Conservation (phyloP, 2,329 filamentous ascomycete genomes). For the Aspergillus awamori region DNA sequence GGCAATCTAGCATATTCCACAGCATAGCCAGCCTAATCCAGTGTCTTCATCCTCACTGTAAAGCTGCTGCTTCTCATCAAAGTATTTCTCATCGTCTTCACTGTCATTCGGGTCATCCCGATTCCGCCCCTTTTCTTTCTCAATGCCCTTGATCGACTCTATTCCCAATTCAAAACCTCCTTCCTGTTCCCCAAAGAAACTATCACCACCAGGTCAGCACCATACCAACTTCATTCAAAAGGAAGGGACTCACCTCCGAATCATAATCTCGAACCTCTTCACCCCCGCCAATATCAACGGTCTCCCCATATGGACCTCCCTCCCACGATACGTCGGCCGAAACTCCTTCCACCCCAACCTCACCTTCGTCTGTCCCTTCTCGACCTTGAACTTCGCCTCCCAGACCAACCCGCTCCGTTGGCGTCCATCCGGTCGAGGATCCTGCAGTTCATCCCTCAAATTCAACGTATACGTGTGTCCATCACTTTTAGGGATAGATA, state of each 20-base stretch:
- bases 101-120: not conserved
- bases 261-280: constrained; percentile 75
- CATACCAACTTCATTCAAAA: not conserved
- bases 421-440: constrained; percentile 60
- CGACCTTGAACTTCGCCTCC: constrained; percentile 67
- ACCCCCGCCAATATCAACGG: constrained; percentile 63
- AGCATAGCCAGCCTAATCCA: not conserved
- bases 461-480: constrained; percentile 72
- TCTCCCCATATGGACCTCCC: constrained; percentile 61
- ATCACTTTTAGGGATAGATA: constrained; percentile 57
- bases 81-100: not conserved
- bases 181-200: constrained; percentile 75
- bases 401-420: constrained; percentile 73
- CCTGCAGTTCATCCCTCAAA: constrained; percentile 69
- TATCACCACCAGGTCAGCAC: constrained; percentile 38
- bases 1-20: not conserved
- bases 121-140: constrained; percentile 10
- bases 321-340: constrained; percentile 73
- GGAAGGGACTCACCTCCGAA: constrained; percentile 65
- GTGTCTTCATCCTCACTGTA: not conserved
- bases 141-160: constrained; percentile 56
- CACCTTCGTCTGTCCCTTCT: constrained; percentile 42
- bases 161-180: constrained; percentile 66
- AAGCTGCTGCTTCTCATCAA: too few relatives aligned
- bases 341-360: constrained; percentile 67